Percentiles rank a stretch among this genome's conserved stretches.
Conservation (phyloP, 805 yeast species). For the Zygosaccharomyces pseudorouxii region DNA sequence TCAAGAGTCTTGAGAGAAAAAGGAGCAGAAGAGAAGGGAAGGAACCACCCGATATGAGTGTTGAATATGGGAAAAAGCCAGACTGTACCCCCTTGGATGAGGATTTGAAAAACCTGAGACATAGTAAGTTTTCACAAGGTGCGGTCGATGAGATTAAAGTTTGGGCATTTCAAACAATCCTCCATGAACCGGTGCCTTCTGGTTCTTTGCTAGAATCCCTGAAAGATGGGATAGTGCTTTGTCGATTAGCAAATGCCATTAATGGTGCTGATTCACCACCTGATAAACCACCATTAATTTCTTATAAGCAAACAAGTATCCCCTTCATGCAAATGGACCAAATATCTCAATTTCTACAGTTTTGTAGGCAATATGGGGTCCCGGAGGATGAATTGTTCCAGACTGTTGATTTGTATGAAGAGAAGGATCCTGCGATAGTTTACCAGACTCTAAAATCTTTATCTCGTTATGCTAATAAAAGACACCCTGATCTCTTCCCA, state of each 20-base stretch:
- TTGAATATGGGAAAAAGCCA: slow-evolving; percentile 26
- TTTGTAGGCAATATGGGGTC: slow-evolving; percentile 60
- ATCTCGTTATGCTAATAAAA: slow-evolving; percentile 60
- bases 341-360: slow-evolving; percentile 62
- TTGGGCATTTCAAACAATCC: slow-evolving; percentile 50
- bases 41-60: slow-evolving; percentile 17
- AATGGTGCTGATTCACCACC: slow-evolving; percentile 37
- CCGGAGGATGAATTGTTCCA: slow-evolving; percentile 80
- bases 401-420: slow-evolving; percentile 69
- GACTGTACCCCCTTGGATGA: slow-evolving; percentile 60
- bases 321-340: slow-evolving; percentile 83
- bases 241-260: slow-evolving; percentile 38
- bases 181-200: slow-evolving; percentile 30
- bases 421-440: slow-evolving; percentile 72
- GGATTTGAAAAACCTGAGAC: slow-evolving; percentile 49
- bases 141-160: slow-evolving; percentile 41
- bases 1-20: neutral
- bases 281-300: slow-evolving; percentile 28
- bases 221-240: slow-evolving; percentile 58
- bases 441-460: slow-evolving; percentile 68
- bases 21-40: neutral
- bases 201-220: slow-evolving; percentile 50
- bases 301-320: slow-evolving; percentile 58
- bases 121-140: slow-evolving; percentile 44
- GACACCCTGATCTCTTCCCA: slow-evolving; percentile 45